Base-by-base conservation (phyloP, 768 basidiomycete species). In the Kwoniella dendrophila region DNA sequence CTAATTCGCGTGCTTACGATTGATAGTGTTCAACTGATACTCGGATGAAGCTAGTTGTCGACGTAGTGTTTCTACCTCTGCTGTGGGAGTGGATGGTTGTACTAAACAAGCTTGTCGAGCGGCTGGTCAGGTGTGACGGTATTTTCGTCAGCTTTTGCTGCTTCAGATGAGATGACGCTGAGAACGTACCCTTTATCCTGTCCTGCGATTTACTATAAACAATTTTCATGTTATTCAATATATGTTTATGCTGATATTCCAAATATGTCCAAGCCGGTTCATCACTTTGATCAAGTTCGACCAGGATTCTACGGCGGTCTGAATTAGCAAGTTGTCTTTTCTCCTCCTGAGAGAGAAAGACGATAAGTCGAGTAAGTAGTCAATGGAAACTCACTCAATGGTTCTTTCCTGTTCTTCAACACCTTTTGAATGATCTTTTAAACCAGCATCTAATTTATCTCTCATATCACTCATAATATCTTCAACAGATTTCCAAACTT, bases 241-340 rank as follows among this genome's bases (percentile, higher is more conserved):
- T 91, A 72, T 91, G 85, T 43, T 86, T 85, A 74, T 98, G 92
- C 67, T 98, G 94, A 58, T 87, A 87, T 69, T 98, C 96, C 69
- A 99, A 90, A 78, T 90, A 99, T 8, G 88, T 86, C 96, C 95
- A 99, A 44, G 92, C 85, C 0, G 94, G 91, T 73, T 99, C 95
- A 60, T 95, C 92, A 11, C 86, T 83, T 1, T 86, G 83, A 70
- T 89, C 90, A 59, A 99, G 80, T 66, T 99, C 95, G 51, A 93
- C 81, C 32, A 98, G 80, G 50, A 97, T 88, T 72, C 95, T 98
- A 55, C 10, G 7, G n/a, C 16, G 29, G 11, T 3, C 2, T 6
- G 32, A 14, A 18, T 44, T 56, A 45, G 16, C 41, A 27, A 18
- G 18, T 29, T 5, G 33, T 6, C 30, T 51, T 27, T 26, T 41